These are phyloP conservation scores for Stagonosporopsis chrysanthemi DNA, from an alignment of 2,329 filamentous ascomycete genomes.

Conservation along the genomic window DNA sequence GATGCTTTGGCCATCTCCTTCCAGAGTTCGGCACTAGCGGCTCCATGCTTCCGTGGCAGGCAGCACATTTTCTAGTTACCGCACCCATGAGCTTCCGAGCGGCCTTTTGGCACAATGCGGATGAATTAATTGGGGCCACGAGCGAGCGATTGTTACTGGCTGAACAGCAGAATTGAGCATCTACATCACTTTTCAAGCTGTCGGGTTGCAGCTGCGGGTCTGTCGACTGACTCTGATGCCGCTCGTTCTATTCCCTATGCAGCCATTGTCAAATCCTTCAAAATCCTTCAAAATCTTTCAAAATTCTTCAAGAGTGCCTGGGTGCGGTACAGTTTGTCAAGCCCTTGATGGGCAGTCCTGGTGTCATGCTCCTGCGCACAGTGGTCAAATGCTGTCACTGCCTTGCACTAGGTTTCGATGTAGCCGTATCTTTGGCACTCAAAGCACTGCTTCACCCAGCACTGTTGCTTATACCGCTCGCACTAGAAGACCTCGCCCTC, in stretches of 20 bases:
- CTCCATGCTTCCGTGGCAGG: conserved; percentile 16
- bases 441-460: conserved; percentile 24
- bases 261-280: too few species aligned
- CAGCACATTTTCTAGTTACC: conserved; percentile 20
- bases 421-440: conserved; percentile 29
- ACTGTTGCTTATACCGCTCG: conserved; percentile 26
- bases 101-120: too few species aligned
- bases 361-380: conserved; percentile 20
- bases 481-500: conserved; percentile 23
- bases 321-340: neutral
- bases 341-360: conserved; percentile 19
- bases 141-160: too few species aligned
- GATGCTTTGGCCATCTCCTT: conserved; percentile 9
- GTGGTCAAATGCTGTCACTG: conserved; percentile 25
- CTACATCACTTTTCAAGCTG: too few species aligned
- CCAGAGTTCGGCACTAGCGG: conserved; percentile 13
- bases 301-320: too few species aligned
- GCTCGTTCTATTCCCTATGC: too few species aligned
- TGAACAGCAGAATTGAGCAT: too few species aligned
- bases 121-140: too few species aligned
- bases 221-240: too few species aligned
- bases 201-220: too few species aligned
- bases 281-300: too few species aligned
- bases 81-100: too few species aligned
- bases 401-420: conserved; percentile 32